A percentile compares a stretch with the other conserved stretches of the same genome.
Evolutionary conservation across 202 grass and related monocot genomes (phyloP).

Genomic region (Dendrocalamus latiflorus): DNA sequence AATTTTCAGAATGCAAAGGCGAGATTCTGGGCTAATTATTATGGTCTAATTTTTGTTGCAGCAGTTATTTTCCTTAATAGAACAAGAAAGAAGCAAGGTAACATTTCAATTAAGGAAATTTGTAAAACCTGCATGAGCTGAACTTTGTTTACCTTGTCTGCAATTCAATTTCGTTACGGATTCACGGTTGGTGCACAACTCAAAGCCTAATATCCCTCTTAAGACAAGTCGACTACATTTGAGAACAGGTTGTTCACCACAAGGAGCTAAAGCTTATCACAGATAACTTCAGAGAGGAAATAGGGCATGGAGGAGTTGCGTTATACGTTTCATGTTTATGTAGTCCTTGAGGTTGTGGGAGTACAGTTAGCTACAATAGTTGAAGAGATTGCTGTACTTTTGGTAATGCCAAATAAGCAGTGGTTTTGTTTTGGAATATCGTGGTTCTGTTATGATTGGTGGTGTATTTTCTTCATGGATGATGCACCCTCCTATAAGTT

Average conservation of each 20-base stretch:
- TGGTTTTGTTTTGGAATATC: background rate
- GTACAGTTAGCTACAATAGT: constrained; percentile 43
- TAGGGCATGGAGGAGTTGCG: background rate
- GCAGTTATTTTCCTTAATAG: background rate
- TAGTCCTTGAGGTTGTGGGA: constrained; percentile 26
- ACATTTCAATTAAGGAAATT: background rate
- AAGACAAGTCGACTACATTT: background rate
- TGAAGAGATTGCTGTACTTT: constrained; percentile 18
- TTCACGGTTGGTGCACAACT: background rate
- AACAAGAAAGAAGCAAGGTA: background rate
- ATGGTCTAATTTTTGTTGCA: constrained; percentile 11
- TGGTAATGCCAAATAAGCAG: constrained; percentile 33
- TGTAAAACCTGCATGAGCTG: too few relatives aligned
- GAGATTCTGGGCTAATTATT: constrained; percentile 58
- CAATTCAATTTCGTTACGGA: too few relatives aligned
- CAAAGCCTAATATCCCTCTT: background rate
- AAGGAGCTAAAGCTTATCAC: background rate
- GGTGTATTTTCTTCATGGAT: constrained; percentile 23
- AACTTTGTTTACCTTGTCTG: too few relatives aligned
- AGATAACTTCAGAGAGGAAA: background rate
- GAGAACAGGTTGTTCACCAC: background rate
- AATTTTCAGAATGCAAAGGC: constrained; percentile 58
- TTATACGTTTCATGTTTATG: background rate
- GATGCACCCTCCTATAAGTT: background rate
- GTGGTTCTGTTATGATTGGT: background rate